Evolutionary conservation across 805 yeast genomes (phyloP).

Genomic region (Candida insectorum): DNA sequence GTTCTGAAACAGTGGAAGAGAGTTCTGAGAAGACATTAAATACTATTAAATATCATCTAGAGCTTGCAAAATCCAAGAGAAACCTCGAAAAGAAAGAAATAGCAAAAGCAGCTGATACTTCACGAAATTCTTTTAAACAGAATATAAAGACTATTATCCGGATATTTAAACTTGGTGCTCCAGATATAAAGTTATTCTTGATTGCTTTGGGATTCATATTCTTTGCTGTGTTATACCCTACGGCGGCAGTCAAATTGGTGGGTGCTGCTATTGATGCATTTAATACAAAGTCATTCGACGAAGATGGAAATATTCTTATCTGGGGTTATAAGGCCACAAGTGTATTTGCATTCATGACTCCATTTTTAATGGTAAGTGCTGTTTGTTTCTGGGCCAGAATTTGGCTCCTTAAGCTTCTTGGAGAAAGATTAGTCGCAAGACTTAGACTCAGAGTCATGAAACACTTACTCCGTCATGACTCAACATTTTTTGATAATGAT

Average conservation of each 20-base stretch:
- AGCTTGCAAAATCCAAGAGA: slow-evolving; percentile 21
- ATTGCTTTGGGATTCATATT: slow-evolving; percentile 39
- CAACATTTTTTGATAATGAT: slow-evolving; percentile 39
- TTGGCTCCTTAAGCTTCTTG: slow-evolving; percentile 39
- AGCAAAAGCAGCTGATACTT: slow-evolving; percentile 27
- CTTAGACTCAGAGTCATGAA: slow-evolving; percentile 41
- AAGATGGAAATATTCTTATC: slow-evolving; percentile 36
- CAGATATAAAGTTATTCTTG: slow-evolving; percentile 35
- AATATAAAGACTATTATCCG: slow-evolving; percentile 36
- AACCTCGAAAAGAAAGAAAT: slow-evolving; percentile 29
- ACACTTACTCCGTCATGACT: slow-evolving; percentile 38
- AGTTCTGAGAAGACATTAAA: slow-evolving; percentile 4
- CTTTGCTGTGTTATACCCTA: slow-evolving; percentile 43
- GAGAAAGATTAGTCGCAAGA: slow-evolving; percentile 44
- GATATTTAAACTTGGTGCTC: slow-evolving; percentile 36
- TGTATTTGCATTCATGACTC: slow-evolving; percentile 40
- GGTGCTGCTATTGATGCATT: slow-evolving; percentile 44
- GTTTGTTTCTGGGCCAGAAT: slow-evolving; percentile 46
- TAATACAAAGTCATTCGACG: slow-evolving; percentile 31
- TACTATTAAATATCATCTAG: slow-evolving; percentile 27
- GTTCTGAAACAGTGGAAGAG: not conserved
- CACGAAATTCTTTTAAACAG: slow-evolving; percentile 26
- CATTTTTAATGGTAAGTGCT: slow-evolving; percentile 41
- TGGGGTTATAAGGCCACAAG: slow-evolving; percentile 45
- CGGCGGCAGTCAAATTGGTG: slow-evolving; percentile 40